Evolutionary conservation across 768 basidiomycete genomes (phyloP), one percentile per base, ranked within the genome.

Genomic region (Pulveroboletus sp.): DNA sequence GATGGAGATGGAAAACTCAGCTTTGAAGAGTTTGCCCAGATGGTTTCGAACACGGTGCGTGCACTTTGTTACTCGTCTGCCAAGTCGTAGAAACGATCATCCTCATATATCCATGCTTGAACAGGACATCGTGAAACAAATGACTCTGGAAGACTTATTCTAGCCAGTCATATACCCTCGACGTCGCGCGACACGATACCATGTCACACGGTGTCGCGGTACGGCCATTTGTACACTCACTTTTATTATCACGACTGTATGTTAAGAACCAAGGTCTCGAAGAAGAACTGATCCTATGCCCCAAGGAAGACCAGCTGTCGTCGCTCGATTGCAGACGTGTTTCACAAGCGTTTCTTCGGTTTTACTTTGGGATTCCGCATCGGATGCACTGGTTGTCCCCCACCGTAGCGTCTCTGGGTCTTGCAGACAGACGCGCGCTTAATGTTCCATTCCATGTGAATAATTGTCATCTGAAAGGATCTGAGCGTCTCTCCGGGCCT

Each of bases 81-180:
- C 39, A 49, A 39, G 33, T 37, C 46, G 10, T 43, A 8, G 18
- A 17, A n/a, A n/a, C 5, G 17, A 38, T 15, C 32, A n/a, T 45
- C 35, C 43, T 67, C 49, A 60, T n/a, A n/a, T n/a, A n/a, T 38
- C 27, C 15, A 27, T 17, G 2, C 38, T 36, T 17, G 37, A 27
- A 31, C 59, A 93, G 91, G 95, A 98, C 67, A 97, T 98, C 62
- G 93, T 96, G 60, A 97, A 97, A 72, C 93, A 95, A 78, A 95
- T 97, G 93, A 95, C 93, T 26, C 76, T 95, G 50, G 93, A 95
- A 72, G 92, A 95, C 63, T 73, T 93, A 56, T 96, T 94, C 74
- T 94, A 66, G 49, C 31, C 44, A 1, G 28, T 35, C 49, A 28
- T 40, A 49, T 43, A 66, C 55, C 63, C 54, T 46, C 40, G 38